phyloP scores from a whole-genome alignment of 2,329 filamentous ascomycete species.

The Aureobasidium namibiae region DNA sequence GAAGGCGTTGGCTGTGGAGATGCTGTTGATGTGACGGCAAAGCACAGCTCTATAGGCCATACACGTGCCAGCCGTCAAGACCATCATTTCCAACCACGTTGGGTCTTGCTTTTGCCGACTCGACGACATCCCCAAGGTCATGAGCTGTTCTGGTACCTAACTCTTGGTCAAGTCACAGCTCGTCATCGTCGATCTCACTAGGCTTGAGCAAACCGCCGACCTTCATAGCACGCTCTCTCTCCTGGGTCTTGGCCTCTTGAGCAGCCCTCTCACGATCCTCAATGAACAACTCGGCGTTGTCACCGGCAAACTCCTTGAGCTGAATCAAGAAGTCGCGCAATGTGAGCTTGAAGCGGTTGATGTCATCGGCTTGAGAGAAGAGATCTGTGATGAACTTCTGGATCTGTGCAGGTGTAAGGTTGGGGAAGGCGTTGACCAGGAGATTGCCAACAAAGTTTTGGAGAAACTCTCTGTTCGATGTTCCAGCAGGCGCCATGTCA shows the following conservation, averaged over 20 bases:
- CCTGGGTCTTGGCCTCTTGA: conserved; percentile 73
- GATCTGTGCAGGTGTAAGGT: conserved; percentile 81
- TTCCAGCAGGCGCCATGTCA: conserved; percentile 75
- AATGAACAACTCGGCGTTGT: conserved; percentile 87
- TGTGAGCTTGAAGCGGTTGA: conserved; percentile 91
- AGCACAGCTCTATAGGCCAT: neutral
- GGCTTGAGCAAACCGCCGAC: conserved; percentile 94
- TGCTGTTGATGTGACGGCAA: neutral
- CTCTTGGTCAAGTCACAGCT: conserved; percentile 67
- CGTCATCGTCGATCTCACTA: conserved; percentile 78
- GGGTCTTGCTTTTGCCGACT: neutral
- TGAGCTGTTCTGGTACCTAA: conserved; percentile 27
- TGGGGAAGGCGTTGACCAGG: conserved; percentile 83
- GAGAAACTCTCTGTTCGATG: conserved; percentile 84
- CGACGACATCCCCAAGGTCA: conserved; percentile 2
- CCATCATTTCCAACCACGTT: conserved; percentile 7
- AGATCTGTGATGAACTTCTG: conserved; percentile 81
- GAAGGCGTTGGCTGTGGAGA: neutral
- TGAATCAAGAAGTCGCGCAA: conserved; percentile 96
- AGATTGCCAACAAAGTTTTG: conserved; percentile 78
- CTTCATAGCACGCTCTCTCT: conserved; percentile 87
- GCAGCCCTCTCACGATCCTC: conserved; percentile 93
- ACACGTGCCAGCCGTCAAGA: conserved; percentile 5
- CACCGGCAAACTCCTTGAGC: conserved; percentile 90
- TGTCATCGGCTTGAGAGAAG: conserved; percentile 79